Percentiles rank a stretch among this genome's conserved stretches.
phyloP scores from a whole-genome alignment of 257 asterid species.

The Ilex asprella region DNA sequence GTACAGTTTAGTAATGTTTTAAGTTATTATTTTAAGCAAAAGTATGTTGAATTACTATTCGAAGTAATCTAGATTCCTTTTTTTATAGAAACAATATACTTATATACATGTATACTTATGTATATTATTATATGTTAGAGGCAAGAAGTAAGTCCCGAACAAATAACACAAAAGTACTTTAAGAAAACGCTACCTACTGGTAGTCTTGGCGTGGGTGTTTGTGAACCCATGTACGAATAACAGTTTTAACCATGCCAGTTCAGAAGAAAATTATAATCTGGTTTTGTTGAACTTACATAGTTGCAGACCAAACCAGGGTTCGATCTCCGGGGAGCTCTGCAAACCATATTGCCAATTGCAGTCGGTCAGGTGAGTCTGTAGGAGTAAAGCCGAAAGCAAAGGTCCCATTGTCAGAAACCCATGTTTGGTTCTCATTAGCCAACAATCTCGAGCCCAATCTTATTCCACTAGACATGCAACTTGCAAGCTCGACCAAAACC shows the following conservation, averaged over 20 bases:
- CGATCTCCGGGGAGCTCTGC: slow-evolving; percentile 68
- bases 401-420: slow-evolving; percentile 74
- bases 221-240: background rate
- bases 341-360: slow-evolving; percentile 72
- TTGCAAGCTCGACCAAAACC: slow-evolving; percentile 17
- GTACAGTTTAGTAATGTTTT: no score
- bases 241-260: background rate
- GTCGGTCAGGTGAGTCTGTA: slow-evolving; percentile 26
- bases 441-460: slow-evolving; percentile 51
- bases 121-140: no score
- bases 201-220: background rate
- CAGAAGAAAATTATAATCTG: background rate
- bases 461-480: slow-evolving; percentile 32
- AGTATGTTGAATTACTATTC: no score
- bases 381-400: slow-evolving; percentile 73
- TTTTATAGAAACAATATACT: no score
- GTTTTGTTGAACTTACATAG: slow-evolving; percentile 40
- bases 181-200: background rate
- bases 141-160: no score
- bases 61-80: background rate
- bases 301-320: slow-evolving; percentile 71
- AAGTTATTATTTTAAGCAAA: no score
- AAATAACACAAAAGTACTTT: background rate
- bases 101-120: no score
- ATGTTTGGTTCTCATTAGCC: slow-evolving; percentile 50